phyloP scores from a whole-genome alignment of 495 filamentous ascomycete genomes.

The Penicillium odoratum region DNA sequence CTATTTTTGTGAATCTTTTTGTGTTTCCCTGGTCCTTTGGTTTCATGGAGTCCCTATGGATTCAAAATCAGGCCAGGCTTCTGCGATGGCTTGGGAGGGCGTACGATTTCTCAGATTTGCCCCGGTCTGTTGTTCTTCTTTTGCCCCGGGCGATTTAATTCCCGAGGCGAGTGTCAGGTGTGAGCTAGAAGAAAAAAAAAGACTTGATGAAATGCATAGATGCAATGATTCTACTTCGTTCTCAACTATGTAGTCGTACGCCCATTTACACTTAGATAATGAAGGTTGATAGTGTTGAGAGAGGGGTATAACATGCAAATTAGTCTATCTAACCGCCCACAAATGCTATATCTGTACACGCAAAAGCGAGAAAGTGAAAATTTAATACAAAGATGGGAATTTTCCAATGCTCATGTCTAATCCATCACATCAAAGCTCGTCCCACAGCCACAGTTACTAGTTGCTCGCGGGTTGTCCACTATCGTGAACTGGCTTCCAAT shows the following conservation, averaged over 20 bases:
- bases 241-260: neutral
- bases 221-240: slow-evolving; percentile 17
- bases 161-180: slow-evolving; percentile 19
- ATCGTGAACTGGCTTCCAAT: slow-evolving; percentile 99
- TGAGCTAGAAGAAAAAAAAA: slow-evolving; percentile 33
- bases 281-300: neutral
- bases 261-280: neutral
- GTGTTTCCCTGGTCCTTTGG: slow-evolving; percentile 19
- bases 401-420: slow-evolving; percentile 16
- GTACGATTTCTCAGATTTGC: slow-evolving; percentile 29
- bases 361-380: slow-evolving; percentile 5
- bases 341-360: slow-evolving; percentile 26
- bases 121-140: slow-evolving; percentile 26
- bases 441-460: slow-evolving; percentile 94
- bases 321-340: slow-evolving; percentile 20
- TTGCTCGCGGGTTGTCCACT: slow-evolving; percentile 84
- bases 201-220: slow-evolving; percentile 37
- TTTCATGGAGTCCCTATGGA: slow-evolving; percentile 17
- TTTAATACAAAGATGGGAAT: neutral
- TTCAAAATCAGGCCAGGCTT: slow-evolving; percentile 38
- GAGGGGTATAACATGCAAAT: slow-evolving; percentile 33
- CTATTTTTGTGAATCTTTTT: slow-evolving; percentile 24
- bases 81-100: slow-evolving; percentile 31
- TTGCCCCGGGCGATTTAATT: slow-evolving; percentile 17
- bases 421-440: slow-evolving; percentile 94